Base-by-base conservation (phyloP, 805 yeast species). In the Kazachstania bromeliacearum region DNA sequence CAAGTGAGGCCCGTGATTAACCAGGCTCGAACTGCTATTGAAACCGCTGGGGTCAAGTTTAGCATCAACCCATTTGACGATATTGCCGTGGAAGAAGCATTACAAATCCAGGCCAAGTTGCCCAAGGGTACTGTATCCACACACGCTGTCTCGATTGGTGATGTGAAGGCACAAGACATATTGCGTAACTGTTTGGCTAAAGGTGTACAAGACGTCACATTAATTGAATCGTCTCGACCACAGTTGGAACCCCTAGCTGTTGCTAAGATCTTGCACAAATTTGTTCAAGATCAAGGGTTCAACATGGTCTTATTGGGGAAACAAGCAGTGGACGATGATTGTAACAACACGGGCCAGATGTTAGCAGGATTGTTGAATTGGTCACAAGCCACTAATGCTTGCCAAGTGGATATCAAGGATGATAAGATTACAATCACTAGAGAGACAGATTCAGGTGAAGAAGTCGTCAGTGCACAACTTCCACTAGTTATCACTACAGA, bases 321-420 rank as follows among this genome's bases (percentile, higher is more conserved):
- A 58, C 98, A 92, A 63, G 85, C 97, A 27, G 88, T 92, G 50
- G 99, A 92, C 62, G 94, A 87, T 49, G 99, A 92, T 54, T 69
- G 85, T 30, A 85, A 85, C 60, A 95, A 88, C 62, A 88, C 96
- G 10, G 98, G 97, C 19, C 97, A 88, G 62, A 85, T 92, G 77
- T 72, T 92, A 37, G 97, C 96, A 2, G 96, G 95, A 7, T 65
- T 89, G 42, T 71, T 89, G 60, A 75, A 78, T 53, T 89, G 97
- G 97, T 94, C 96, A 14, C 96, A 88, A 54, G 96, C 95, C 23
- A 89, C 96, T 23, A 84, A 85, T 55, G 96, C 96, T 5, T 80
- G 92, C 32, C 81, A 84, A 57, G 89, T 89, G 25, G 80, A 70
- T 29, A 58, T 85, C 15, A 60, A 66, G 27, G 72, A 68, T 35